Base-by-base conservation (phyloP, 2,329 filamentous ascomycete species). In the Aspergillus nomiae region DNA sequence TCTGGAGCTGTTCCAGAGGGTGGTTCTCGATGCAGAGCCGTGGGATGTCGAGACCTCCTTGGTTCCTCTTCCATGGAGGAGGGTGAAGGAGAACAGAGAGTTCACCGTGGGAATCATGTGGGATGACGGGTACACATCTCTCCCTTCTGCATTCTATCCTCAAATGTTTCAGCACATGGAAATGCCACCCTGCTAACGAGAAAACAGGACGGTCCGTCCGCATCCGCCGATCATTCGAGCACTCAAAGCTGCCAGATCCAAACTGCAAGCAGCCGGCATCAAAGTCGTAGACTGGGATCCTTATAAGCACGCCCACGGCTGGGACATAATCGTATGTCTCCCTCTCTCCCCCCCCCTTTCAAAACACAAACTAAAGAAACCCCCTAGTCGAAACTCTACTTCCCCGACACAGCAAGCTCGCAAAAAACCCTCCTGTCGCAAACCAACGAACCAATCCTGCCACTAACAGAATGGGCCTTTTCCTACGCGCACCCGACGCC, bases 171-270 rank as follows among this genome's bases (percentile, higher is more conserved):
- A 36, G 14, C 5, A 16, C 6, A 16, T 16, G 14, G 34, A 36
- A 6, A 16, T 16, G 14, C 16, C 34, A 36, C 14, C 34, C 34
- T 36, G 16, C 34, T 36, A 57, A 34, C 10, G 21, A 56, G 32
- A n/a, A 38, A 32, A n/a, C 24, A 77, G 73, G 11, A 81, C 88
- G 56, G 88, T 90, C 5, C 81, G 76, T 7, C 89, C 90, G 0
- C 90, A 90, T 58, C 89, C 90, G 3, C 89, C 89, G 0, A 82
- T 91, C 3, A 76, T 81, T 0, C 81, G 88, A 58, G 74, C 34
- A 54, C 68, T 66, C 14, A 57, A 64, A 38, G 56, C 66, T 50
- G 70, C 70, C 32, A 71, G 71, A 63, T 54, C 69, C 46, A 71
- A 71, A 66, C 54, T 70, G 1, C 63, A 81, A n/a, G 80, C 78